A percentile compares a stretch with the other conserved stretches of the same genome.
phyloP scores from a whole-genome alignment of 768 basidiomycete genomes.

The Lactifluus hygrophoroides region DNA sequence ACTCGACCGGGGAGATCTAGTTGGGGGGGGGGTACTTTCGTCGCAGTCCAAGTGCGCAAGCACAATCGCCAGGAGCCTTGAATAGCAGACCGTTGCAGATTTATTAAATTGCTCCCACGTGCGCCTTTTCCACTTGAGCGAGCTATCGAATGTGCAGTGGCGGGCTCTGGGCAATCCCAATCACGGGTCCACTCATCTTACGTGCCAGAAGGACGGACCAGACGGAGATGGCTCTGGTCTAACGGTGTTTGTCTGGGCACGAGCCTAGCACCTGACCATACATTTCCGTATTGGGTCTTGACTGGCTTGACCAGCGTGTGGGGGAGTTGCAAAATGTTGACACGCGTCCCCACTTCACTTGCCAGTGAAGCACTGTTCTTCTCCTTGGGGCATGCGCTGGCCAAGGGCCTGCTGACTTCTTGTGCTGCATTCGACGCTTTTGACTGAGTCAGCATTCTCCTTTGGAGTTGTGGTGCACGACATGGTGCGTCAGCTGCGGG shows the following conservation, averaged over 20 bases:
- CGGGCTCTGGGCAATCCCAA: background rate
- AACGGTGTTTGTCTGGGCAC: slow-evolving; percentile 3
- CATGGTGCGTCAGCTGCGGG: background rate
- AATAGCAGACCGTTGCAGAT: background rate
- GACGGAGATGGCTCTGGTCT: background rate
- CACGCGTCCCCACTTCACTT: background rate
- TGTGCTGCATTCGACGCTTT: background rate
- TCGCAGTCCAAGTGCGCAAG: background rate
- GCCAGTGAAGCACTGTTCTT: background rate
- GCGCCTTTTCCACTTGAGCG: background rate
- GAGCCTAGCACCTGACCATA: background rate
- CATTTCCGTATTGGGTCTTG: background rate
- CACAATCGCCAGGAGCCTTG: background rate
- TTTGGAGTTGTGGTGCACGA: background rate
- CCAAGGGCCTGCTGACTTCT: background rate
- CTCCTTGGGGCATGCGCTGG: background rate
- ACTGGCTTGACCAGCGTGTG: background rate
- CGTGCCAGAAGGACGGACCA: background rate
- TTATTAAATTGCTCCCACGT: background rate
- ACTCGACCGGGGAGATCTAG: background rate
- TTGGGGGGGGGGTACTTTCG: too few relatives aligned
- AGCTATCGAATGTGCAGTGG: background rate
- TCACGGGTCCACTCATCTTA: background rate
- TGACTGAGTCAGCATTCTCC: background rate
- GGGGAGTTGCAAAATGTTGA: background rate